Base-by-base conservation (phyloP, 2,329 filamentous ascomycete species). In the Tricladium varicosporioides region DNA sequence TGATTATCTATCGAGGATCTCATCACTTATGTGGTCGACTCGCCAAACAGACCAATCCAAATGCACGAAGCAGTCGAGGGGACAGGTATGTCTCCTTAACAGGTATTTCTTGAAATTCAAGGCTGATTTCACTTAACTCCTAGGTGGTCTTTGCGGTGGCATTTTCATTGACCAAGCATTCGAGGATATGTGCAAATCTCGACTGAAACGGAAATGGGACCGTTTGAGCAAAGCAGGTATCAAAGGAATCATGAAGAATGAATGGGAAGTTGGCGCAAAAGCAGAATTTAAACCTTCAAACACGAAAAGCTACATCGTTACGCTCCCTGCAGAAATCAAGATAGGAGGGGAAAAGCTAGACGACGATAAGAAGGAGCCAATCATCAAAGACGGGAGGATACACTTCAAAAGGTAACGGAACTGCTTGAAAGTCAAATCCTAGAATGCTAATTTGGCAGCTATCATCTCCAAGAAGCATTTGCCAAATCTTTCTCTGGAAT, bases 141-240 rank as follows among this genome's bases (percentile, higher is more conserved):
- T n/a, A 54, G 51, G 51, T 13, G 31, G 45, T 40, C 27, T 48
- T 10, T 54, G 51, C 18, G 51, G 51, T n/a, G 43, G 44, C 10
- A 54, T 54, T 44, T 54, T 54, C 32, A 54, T 54, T 19, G 51
- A 54, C 19, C 22, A 54, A 43, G 51, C 50, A 7, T 52, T 52
- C 18, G 50, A 53, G 16, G 36, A 53, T 15, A 53, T 46, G 42
- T 53, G 50, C 14, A 53, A 18, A n/a, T n/a, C 14, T 8, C 16
- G 50, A 33, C 50, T 53, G 44, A 42, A 22, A 10, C 22, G 50
- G 14, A 53, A 53, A 18, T 53, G 42, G 50, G 50, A 46, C 44
- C 40, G 50, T 15, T 22, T 53, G 22, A 53, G 50, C 15, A 53
- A 53, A 19, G 50, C 50, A 10, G 50, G 50, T 8, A 53, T 53